These are phyloP conservation scores for Dimargaris cristalligena DNA, from an alignment of 192 early-diverging fungal species.

Conservation along the genomic window DNA sequence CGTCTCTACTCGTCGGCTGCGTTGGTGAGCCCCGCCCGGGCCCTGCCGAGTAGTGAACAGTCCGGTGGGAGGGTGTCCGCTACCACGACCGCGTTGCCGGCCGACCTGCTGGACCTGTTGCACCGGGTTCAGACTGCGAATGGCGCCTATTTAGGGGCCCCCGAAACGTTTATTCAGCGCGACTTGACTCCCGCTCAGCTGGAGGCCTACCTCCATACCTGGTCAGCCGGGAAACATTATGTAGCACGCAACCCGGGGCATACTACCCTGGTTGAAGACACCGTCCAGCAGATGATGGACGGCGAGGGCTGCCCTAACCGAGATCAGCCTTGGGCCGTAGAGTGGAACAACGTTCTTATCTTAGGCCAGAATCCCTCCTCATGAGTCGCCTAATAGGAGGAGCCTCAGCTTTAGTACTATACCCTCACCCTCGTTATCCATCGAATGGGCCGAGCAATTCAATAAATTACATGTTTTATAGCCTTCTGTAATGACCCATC, in stretches of 20 bases:
- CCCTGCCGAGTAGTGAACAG: not conserved
- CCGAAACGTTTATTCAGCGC: conserved; percentile 14
- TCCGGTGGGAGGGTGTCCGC: not conserved
- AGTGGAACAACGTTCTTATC: conserved; percentile 4
- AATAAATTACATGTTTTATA: no score
- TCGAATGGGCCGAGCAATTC: no score
- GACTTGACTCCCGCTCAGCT: conserved; percentile 16
- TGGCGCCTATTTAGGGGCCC: conserved; percentile 12
- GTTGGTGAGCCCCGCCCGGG: not conserved
- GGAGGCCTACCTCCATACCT: conserved; percentile 15
- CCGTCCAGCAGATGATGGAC: conserved; percentile 11
- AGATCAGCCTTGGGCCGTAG: not conserved
- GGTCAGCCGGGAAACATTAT: conserved; percentile 14
- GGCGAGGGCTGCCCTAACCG: not conserved
- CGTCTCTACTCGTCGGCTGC: conserved; percentile 13
- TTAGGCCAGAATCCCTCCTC: not conserved
- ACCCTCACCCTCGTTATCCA: no score
- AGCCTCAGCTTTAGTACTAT: no score
- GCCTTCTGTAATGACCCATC: no score
- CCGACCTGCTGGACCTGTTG: not conserved
- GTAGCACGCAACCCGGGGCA: conserved; percentile 16
- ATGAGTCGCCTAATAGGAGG: no score
- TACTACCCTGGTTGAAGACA: conserved; percentile 9
- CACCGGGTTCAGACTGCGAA: conserved; percentile 11
- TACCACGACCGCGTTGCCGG: not conserved